Conservation (phyloP, 805 yeast genomes). For the Yamadazyma sp. region DNA sequence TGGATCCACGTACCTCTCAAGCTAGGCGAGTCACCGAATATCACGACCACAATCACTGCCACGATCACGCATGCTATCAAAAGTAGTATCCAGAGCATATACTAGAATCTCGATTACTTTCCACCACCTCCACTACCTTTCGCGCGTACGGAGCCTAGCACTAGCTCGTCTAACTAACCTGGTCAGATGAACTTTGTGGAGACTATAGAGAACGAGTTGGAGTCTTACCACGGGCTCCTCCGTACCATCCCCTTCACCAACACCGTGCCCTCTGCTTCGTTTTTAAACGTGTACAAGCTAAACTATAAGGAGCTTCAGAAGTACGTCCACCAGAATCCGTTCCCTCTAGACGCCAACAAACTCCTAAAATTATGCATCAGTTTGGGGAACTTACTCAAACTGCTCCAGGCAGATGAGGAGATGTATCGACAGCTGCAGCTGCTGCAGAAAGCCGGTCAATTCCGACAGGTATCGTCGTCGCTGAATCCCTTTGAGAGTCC, state of each 20-base stretch:
- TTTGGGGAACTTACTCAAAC: conserved; percentile 40
- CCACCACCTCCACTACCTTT: too few species aligned
- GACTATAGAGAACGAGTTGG: conserved; percentile 11
- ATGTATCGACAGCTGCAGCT: conserved; percentile 24
- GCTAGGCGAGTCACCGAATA: conserved; percentile 50
- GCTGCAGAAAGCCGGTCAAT: neutral
- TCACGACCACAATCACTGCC: conserved; percentile 17
- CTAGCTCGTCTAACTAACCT: too few species aligned
- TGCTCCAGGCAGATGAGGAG: conserved; percentile 37
- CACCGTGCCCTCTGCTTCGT: conserved; percentile 19
- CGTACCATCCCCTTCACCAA: conserved; percentile 35
- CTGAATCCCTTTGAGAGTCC: conserved; percentile 16
- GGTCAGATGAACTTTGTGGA: conserved; percentile 14
- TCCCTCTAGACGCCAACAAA: conserved; percentile 38
- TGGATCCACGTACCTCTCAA: conserved; percentile 36
- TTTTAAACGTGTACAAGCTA: conserved; percentile 34
- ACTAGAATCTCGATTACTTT: too few species aligned
- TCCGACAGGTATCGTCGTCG: conserved; percentile 3
- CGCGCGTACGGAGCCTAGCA: too few species aligned
- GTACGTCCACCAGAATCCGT: conserved; percentile 11
- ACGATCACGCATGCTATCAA: too few species aligned
- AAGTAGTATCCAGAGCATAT: too few species aligned
- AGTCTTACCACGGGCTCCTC: conserved; percentile 26
- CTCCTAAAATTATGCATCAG: conserved; percentile 42
- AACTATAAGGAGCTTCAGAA: conserved; percentile 21